Percentiles rank a stretch among this genome's conserved stretches.
These are phyloP conservation scores for Cicer pinnatifidum DNA, from an alignment of 306 rosid genomes.

Conservation along the genomic window DNA sequence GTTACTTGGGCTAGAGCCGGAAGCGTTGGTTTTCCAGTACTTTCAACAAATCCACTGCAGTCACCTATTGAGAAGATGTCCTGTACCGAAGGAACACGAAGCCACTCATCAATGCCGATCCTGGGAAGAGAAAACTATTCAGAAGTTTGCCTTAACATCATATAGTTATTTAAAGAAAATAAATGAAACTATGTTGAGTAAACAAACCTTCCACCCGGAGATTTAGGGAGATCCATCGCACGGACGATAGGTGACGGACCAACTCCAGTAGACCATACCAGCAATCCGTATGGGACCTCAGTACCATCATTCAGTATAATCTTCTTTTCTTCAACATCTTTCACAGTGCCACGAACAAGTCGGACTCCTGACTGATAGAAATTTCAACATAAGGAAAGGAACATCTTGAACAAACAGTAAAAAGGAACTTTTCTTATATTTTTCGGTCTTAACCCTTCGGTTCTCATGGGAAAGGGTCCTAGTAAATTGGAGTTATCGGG, in stretches of 20 bases:
- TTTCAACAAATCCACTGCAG: conserved; percentile 90
- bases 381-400: conserved; percentile 12
- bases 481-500: too few species aligned
- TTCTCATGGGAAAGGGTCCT: too few species aligned
- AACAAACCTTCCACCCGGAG: conserved; percentile 93
- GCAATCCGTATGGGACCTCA: conserved; percentile 91
- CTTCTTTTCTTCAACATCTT: conserved; percentile 74
- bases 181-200: conserved; percentile 37
- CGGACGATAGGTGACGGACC: conserved; percentile 81
- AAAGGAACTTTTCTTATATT: neutral
- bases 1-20: conserved; percentile 96
- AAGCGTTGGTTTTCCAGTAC: conserved; percentile 81
- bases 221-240: conserved; percentile 71
- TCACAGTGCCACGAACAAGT: conserved; percentile 87
- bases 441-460: too few species aligned
- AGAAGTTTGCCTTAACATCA: conserved; percentile 11
- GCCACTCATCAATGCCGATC: conserved; percentile 95
- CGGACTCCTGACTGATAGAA: conserved; percentile 92
- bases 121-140: conserved; percentile 51
- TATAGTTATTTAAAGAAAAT: neutral
- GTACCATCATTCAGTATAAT: conserved; percentile 86
- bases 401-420: conserved; percentile 10
- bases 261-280: conserved; percentile 99
- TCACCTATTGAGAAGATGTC: conserved; percentile 92
- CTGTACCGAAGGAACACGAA: conserved; percentile 70